Conservation (phyloP, 2,329 filamentous ascomycete species). For the Nothophaeocryptopus gaeumannii region DNA sequence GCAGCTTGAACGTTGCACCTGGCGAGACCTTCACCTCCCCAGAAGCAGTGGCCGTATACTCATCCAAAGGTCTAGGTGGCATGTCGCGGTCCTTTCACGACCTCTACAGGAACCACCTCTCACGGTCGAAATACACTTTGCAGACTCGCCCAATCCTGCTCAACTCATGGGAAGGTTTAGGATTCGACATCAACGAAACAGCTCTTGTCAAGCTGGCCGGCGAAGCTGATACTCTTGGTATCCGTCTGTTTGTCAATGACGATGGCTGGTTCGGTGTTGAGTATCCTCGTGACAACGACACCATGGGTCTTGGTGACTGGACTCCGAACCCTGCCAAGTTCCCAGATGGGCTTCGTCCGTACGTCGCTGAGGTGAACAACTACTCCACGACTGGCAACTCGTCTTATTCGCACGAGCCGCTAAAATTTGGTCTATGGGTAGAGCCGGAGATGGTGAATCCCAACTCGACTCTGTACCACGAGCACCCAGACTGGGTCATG, state of each 20-base stretch:
- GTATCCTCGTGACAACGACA: constrained; percentile 58
- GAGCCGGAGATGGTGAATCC: constrained; percentile 68
- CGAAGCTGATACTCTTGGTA: constrained; percentile 57
- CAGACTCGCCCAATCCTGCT: constrained; percentile 55
- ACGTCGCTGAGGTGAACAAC: constrained; percentile 52
- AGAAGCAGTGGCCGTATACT: constrained; percentile 63
- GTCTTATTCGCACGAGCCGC: constrained; percentile 45
- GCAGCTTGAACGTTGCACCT: constrained; percentile 56
- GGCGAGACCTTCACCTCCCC: constrained; percentile 60
- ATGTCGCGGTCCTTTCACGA: constrained; percentile 63
- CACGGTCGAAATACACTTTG: constrained; percentile 55
- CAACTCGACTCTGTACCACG: constrained; percentile 58
- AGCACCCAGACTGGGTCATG: constrained; percentile 64
- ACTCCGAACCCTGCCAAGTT: constrained; percentile 57
- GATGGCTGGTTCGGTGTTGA: constrained; percentile 67
- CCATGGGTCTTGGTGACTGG: constrained; percentile 63
- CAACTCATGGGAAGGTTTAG: constrained; percentile 65
- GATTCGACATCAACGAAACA: constrained; percentile 57
- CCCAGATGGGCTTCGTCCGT: constrained; percentile 54
- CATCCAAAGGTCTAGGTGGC: constrained; percentile 56
- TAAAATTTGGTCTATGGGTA: constrained; percentile 65
- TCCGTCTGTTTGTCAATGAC: constrained; percentile 63
- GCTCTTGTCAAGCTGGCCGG: constrained; percentile 56
- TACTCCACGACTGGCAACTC: constrained; percentile 48
- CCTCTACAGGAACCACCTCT: constrained; percentile 60